These are phyloP conservation scores for Arthrobotrys iridis DNA, from an alignment of 2,329 filamentous ascomycete species.

Conservation along the genomic window DNA sequence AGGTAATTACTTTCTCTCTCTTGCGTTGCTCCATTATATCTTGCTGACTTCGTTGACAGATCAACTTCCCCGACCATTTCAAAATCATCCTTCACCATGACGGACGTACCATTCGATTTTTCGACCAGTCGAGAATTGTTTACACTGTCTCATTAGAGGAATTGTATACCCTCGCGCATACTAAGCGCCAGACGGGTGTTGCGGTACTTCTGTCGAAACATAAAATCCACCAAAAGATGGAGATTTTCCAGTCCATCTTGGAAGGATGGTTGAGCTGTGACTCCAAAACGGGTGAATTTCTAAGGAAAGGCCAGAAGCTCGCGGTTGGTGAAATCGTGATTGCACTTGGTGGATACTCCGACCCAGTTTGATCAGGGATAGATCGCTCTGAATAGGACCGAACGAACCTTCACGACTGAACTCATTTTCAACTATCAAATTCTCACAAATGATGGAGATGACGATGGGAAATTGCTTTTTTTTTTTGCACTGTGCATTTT, in stretches of 20 bases:
- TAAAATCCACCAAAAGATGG: constrained; percentile 57
- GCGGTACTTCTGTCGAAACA: constrained; percentile 60
- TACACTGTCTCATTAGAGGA: constrained; percentile 76
- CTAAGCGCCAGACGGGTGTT: constrained; percentile 64
- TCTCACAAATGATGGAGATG: constrained; percentile 54
- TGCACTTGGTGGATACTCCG: constrained; percentile 44
- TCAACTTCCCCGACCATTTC: constrained; percentile 89
- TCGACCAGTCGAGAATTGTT: constrained; percentile 73
- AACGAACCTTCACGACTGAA: not conserved
- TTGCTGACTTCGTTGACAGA: constrained; percentile 64
- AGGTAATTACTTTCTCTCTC: constrained; percentile 66
- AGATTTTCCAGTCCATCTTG: constrained; percentile 57
- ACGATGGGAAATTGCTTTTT: constrained; percentile 29
- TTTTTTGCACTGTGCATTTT: not conserved
- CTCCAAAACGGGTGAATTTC: constrained; percentile 55
- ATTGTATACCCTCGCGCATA: constrained; percentile 77
- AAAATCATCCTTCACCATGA: constrained; percentile 81
- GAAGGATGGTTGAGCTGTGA: constrained; percentile 56
- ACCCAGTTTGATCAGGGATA: constrained; percentile 14
- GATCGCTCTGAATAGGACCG: not conserved
- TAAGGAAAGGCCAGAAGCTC: constrained; percentile 52
- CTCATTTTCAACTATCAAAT: constrained; percentile 16
- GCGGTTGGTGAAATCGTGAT: constrained; percentile 51
- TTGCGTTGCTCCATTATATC: not conserved
- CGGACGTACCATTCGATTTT: constrained; percentile 75